A percentile compares a stretch with the other conserved stretches of the same genome.
These are phyloP conservation scores for Smallanthus sonchifolius DNA, from an alignment of 129 eudicot species.

Conservation along the genomic window DNA sequence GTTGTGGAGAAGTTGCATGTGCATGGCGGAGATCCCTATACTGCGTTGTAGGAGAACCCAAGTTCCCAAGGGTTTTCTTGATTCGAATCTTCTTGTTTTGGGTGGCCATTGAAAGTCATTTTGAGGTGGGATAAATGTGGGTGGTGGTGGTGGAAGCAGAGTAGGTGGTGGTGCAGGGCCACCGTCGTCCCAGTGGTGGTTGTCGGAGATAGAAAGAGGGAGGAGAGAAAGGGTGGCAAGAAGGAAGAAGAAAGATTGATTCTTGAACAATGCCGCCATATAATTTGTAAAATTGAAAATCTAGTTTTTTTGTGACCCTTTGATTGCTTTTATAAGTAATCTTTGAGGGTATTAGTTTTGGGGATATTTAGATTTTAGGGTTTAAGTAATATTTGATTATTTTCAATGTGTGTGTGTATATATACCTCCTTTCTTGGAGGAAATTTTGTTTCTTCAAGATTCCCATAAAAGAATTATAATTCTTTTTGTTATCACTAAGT, in stretches of 20 bases:
- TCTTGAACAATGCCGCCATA: conserved; percentile 32
- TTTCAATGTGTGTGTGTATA: too few species aligned
- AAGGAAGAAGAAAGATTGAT: conserved; percentile 27
- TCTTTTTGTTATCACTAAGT: too few species aligned
- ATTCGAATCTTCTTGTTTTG: neutral
- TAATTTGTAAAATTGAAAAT: neutral
- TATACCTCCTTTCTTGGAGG: too few species aligned
- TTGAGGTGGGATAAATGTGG: too few species aligned
- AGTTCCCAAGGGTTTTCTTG: conserved; percentile 34
- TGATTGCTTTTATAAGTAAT: conserved; percentile 6
- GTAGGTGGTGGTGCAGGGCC: neutral
- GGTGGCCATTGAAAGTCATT: neutral
- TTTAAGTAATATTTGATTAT: too few species aligned
- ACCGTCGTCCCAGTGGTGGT: neutral
- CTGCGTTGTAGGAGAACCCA: conserved; percentile 51
- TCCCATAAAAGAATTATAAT: too few species aligned
- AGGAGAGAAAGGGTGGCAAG: conserved; percentile 27
- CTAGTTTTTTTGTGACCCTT: neutral
- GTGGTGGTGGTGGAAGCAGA: neutral
- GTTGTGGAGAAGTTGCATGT: conserved; percentile 83
- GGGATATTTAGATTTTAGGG: too few species aligned
- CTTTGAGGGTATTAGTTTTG: neutral
- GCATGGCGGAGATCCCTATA: conserved; percentile 91
- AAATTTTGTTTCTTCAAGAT: too few species aligned
- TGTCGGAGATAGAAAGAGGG: conserved; percentile 21